A percentile compares a stretch with the other conserved stretches of the same genome.
Evolutionary conservation across 208 protist genomes (phyloP).

Genomic region (Wallacemonas sp.): DNA sequence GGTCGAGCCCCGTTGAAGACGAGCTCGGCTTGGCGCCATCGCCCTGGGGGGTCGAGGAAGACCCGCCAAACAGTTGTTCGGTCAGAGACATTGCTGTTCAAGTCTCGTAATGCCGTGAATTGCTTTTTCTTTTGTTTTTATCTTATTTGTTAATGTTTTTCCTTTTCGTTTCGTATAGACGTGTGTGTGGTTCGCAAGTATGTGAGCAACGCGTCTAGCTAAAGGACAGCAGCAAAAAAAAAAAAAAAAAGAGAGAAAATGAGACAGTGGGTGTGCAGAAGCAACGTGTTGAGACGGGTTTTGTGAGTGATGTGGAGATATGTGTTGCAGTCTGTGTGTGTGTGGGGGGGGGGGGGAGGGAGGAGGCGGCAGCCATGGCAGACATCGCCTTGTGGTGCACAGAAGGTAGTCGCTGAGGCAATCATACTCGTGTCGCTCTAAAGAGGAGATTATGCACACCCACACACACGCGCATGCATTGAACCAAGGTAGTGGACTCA

Average conservation of each 20-base stretch:
- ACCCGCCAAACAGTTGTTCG: constrained; percentile 34
- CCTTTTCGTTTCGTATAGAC: background rate
- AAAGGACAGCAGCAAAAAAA: background rate
- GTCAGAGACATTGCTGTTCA: constrained; percentile 33
- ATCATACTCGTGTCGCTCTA: no score
- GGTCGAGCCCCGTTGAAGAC: constrained; percentile 33
- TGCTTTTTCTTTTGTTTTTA: background rate
- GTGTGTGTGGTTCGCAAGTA: background rate
- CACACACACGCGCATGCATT: no score
- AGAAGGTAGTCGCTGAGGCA: no score
- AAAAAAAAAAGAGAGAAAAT: background rate
- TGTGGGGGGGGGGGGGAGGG: background rate
- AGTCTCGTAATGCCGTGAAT: background rate
- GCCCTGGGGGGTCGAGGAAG: constrained; percentile 13
- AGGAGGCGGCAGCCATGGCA: background rate
- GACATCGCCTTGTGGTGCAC: no score
- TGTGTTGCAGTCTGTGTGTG: background rate
- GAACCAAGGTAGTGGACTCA: no score
- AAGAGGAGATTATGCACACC: no score
- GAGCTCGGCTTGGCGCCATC: no score
- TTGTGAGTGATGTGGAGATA: no score
- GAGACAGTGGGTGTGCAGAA: background rate
- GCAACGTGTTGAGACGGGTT: background rate
- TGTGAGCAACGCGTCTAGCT: no score
- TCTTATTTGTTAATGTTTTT: no score